Evolutionary conservation across 2,329 filamentous ascomycete genomes (phyloP).

Genomic region (Emmonsiellopsis sp.): DNA sequence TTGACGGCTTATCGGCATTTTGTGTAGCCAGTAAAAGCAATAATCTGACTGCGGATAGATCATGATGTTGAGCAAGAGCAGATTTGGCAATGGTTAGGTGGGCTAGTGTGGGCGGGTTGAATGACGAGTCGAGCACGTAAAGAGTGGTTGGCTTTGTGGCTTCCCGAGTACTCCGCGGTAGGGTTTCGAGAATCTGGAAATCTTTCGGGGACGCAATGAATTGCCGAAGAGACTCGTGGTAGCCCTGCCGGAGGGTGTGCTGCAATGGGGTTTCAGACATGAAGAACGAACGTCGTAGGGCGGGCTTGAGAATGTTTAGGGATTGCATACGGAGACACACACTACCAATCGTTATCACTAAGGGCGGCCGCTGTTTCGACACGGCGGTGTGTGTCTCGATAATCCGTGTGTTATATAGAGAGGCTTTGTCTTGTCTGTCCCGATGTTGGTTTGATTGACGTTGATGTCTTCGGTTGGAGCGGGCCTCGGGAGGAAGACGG

Average conservation of each 20-base stretch:
- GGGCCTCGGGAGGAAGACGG: too few relatives aligned
- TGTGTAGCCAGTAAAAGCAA: constrained; percentile 54
- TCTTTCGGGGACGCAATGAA: constrained; percentile 33
- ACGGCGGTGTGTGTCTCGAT: too few relatives aligned
- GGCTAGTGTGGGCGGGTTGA: constrained; percentile 56
- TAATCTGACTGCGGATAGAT: constrained; percentile 31
- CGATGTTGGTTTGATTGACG: too few relatives aligned
- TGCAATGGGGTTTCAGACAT: constrained; percentile 11
- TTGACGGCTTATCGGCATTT: constrained; percentile 55
- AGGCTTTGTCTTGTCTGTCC: too few relatives aligned
- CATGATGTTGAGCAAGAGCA: constrained; percentile 34
- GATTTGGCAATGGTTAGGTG: constrained; percentile 48
- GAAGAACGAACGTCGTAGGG: neutral
- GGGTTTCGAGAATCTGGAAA: constrained; percentile 25
- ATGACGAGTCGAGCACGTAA: constrained; percentile 57
- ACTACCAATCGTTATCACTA: too few relatives aligned
- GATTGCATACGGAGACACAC: neutral
- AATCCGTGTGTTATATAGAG: too few relatives aligned
- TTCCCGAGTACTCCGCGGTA: constrained; percentile 13
- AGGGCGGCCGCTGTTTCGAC: too few relatives aligned
- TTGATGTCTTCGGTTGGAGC: too few relatives aligned
- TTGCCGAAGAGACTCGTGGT: constrained; percentile 32
- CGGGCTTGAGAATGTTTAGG: neutral
- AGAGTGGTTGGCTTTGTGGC: constrained; percentile 29
- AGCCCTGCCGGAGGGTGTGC: constrained; percentile 26